Evolutionary conservation across 805 yeast species (phyloP).

Genomic region (Zygoascus biomembranicola): DNA sequence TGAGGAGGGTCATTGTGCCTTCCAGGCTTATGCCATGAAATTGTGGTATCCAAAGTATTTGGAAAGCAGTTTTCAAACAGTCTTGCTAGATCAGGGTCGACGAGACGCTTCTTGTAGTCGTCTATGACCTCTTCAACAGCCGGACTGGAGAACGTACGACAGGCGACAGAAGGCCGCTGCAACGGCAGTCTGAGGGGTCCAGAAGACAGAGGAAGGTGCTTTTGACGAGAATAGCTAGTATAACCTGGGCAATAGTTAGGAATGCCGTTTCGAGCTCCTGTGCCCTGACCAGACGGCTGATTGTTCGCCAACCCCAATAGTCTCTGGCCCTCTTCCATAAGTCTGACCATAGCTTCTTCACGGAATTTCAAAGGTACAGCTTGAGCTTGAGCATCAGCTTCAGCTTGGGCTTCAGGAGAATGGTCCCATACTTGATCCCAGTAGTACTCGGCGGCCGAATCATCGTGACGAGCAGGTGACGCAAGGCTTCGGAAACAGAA

Average conservation of each 20-base stretch:
- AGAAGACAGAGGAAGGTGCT: conserved; percentile 48
- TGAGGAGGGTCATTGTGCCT: conserved; percentile 33
- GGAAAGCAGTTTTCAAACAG: conserved; percentile 78
- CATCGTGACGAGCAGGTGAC: not conserved
- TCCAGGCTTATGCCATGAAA: conserved; percentile 52
- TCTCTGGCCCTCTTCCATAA: not conserved
- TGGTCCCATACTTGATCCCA: not conserved
- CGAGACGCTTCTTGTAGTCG: conserved; percentile 42
- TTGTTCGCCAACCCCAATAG: not conserved
- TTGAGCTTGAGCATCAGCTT: too few relatives aligned
- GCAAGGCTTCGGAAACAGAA: not conserved
- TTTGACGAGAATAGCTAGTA: conserved; percentile 44
- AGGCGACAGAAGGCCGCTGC: conserved; percentile 65
- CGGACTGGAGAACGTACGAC: conserved; percentile 62
- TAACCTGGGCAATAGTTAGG: conserved; percentile 48
- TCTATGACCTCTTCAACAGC: conserved; percentile 54
- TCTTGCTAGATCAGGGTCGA: conserved; percentile 60
- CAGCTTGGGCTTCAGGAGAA: not conserved
- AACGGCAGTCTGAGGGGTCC: conserved; percentile 55
- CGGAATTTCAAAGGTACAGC: not conserved
- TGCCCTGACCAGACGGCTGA: not conserved
- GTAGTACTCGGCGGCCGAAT: not conserved
- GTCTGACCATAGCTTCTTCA: not conserved
- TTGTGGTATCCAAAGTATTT: conserved; percentile 81
- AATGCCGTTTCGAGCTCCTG: not conserved